Conservation (phyloP, 371 early-diverging fungal genomes). For the Mortierella sp. region DNA sequence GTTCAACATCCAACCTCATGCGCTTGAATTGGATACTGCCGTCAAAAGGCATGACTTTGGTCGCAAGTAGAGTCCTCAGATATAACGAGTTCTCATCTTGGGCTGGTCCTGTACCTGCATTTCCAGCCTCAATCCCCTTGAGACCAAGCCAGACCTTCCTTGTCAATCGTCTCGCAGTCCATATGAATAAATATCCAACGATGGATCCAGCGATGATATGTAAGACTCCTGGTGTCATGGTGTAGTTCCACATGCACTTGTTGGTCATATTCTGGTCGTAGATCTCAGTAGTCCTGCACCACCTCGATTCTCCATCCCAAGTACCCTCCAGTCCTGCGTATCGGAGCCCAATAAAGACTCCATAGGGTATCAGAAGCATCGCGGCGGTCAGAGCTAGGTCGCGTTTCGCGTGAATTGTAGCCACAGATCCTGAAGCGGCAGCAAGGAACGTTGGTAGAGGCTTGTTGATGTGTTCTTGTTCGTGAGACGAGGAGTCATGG, state of each 20-base stretch:
- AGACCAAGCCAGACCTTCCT: not conserved
- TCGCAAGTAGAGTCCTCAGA: conserved; percentile 3
- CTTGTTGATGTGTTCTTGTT: conserved; percentile 5
- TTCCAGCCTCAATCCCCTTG: no score
- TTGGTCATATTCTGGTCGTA: conserved; percentile 27
- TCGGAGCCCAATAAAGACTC: conserved; percentile 13
- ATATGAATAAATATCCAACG: conserved; percentile 8
- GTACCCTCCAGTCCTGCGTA: conserved; percentile 11
- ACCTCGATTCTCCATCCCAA: conserved; percentile 13
- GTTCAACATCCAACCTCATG: conserved; percentile 15
- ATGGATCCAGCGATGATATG: conserved; percentile 9
- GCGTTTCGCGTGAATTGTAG: conserved; percentile 20
- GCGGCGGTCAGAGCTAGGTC: conserved; percentile 15
- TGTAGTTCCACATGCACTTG: conserved; percentile 35
- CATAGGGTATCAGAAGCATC: conserved; percentile 13
- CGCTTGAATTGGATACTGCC: conserved; percentile 9
- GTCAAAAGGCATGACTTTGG: conserved; percentile 8
- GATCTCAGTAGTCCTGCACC: conserved; percentile 25
- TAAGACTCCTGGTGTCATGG: conserved; percentile 25
- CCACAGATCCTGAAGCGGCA: conserved; percentile 7
- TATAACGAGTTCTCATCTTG: no score
- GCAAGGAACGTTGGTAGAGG: conserved; percentile 15
- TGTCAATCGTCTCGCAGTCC: conserved; percentile 4
- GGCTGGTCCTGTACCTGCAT: no score
- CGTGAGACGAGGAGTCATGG: no score